These are phyloP conservation scores for Trichophyton verrucosum DNA, from an alignment of 2,329 filamentous ascomycete species.

Conservation along the genomic window DNA sequence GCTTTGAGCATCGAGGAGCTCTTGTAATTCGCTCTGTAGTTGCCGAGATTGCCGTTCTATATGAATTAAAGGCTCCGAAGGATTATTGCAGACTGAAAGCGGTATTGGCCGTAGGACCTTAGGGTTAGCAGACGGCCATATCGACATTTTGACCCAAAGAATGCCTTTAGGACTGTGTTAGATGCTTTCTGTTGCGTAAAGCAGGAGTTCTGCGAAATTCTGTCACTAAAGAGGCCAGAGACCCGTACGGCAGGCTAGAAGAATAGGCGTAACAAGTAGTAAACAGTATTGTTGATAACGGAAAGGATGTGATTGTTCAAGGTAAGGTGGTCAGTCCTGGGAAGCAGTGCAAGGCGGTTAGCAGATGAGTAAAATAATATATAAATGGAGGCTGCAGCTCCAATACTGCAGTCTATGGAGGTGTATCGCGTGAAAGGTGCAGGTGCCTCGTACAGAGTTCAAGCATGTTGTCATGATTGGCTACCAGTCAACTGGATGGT, in stretches of 20 bases:
- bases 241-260: too few relatives aligned
- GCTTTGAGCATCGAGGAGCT: conserved; percentile 48
- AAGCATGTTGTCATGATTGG: neutral
- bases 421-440: neutral
- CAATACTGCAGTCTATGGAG: neutral
- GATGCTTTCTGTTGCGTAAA: too few relatives aligned
- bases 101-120: conserved; percentile 18
- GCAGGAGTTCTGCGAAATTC: too few relatives aligned
- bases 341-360: too few relatives aligned
- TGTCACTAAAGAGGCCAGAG: too few relatives aligned
- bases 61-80: conserved; percentile 36
- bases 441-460: neutral
- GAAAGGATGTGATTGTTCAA: too few relatives aligned
- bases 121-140: conserved; percentile 6
- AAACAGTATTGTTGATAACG: too few relatives aligned
- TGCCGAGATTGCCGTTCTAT: conserved; percentile 42
- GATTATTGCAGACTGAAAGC: conserved; percentile 19
- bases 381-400: neutral
- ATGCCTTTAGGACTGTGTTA: too few relatives aligned
- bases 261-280: too few relatives aligned
- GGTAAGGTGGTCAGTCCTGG: too few relatives aligned
- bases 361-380: too few relatives aligned
- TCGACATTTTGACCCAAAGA: neutral
- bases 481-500: neutral
- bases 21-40: conserved; percentile 46